phyloP scores from a whole-genome alignment of 2,329 filamentous ascomycete species.

The Trichoderma endophyticum region DNA sequence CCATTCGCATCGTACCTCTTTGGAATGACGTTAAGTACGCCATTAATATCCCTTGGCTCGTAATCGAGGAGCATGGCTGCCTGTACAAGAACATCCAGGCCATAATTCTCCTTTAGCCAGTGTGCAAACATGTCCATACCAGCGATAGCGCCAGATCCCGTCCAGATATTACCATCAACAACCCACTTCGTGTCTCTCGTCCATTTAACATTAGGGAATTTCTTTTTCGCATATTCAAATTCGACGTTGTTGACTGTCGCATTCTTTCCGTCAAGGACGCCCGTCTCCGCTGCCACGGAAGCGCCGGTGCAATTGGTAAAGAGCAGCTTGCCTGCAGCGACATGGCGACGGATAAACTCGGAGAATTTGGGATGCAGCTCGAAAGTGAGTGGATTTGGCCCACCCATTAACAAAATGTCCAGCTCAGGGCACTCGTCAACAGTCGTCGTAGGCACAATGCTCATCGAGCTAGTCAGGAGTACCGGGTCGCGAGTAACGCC shows the following conservation, averaged over 20 bases:
- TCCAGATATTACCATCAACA: conserved; percentile 46
- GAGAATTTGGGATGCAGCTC: conserved; percentile 30
- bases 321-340: conserved; percentile 34
- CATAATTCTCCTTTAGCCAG: conserved; percentile 38
- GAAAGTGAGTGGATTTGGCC: conserved; percentile 29
- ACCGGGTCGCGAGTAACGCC: conserved; percentile 32
- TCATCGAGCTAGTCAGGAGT: conserved; percentile 16
- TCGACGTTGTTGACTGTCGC: conserved; percentile 42
- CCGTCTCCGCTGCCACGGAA: conserved; percentile 31
- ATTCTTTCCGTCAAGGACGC: conserved; percentile 40
- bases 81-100: conserved; percentile 27
- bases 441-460: conserved; percentile 31
- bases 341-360: conserved; percentile 35
- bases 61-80: conserved; percentile 31
- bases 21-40: conserved; percentile 28
- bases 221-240: conserved; percentile 29
- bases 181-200: conserved; percentile 43
- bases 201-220: conserved; percentile 43
- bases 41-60: conserved; percentile 36
- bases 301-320: conserved; percentile 40
- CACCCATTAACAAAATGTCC: conserved; percentile 37
- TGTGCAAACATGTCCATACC: conserved; percentile 45
- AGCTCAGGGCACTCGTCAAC: conserved; percentile 36
- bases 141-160: conserved; percentile 42
- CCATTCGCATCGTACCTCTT: conserved; percentile 29